Percentiles rank a stretch among this genome's conserved stretches.
Conservation (phyloP, 2,329 filamentous ascomycete species). For the Talaromyces sp. region DNA sequence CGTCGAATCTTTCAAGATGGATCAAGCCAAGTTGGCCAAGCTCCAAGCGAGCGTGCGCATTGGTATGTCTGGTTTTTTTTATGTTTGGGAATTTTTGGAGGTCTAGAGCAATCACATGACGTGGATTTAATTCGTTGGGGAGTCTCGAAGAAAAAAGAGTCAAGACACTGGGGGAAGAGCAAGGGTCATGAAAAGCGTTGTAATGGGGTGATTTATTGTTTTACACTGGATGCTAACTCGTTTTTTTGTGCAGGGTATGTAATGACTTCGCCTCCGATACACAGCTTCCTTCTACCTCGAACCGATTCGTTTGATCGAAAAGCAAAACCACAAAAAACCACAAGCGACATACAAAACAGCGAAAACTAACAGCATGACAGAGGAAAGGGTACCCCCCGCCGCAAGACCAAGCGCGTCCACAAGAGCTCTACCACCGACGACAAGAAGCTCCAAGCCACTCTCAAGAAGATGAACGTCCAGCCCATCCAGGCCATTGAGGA, state of each 20-base stretch:
- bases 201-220: background rate
- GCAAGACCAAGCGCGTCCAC: constrained; percentile 98
- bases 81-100: background rate
- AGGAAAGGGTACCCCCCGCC: constrained; percentile 96
- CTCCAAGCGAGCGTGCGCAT: constrained; percentile 64
- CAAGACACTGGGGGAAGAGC: background rate
- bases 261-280: background rate
- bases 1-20: constrained; percentile 48
- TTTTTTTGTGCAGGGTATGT: background rate
- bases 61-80: constrained; percentile 52
- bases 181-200: background rate
- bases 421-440: constrained; percentile 90
- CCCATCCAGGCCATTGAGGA: constrained; percentile 99
- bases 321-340: background rate
- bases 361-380: constrained; percentile 39
- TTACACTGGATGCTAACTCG: background rate
- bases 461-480: constrained; percentile 99
- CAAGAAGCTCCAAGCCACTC: constrained; percentile 96
- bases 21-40: constrained; percentile 62
- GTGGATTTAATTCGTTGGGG: background rate
- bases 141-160: background rate
- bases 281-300: background rate
- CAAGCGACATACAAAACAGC: background rate
- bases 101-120: constrained; percentile 3
- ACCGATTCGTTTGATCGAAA: background rate